Evolutionary conservation across 2,329 filamentous ascomycete species (phyloP), one percentile per base, ranked within the genome.

Genomic region (Escovopsis weberi): DNA sequence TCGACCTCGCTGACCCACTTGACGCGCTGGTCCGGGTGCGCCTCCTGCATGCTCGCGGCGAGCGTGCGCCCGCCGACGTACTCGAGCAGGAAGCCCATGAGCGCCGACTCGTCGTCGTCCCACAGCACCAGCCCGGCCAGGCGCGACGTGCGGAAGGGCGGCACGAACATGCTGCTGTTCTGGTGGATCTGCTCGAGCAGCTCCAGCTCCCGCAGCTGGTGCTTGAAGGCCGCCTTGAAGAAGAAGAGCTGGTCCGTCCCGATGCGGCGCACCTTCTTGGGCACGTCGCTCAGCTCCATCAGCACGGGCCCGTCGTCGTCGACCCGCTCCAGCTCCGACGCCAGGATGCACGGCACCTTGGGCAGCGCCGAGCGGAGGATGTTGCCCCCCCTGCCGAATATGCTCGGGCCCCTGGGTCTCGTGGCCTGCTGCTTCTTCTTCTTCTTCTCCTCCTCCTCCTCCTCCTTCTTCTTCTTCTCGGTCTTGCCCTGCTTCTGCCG

Each of bases 121-220:
- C 46, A 51, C 6, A 48, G 33, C 12, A 48, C 47, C 3, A 51
- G 43, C 2, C 46, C 49, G 34, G 42, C 39, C 30, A 50, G 42
- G 26, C 40, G 45, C 2, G 48, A 50, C 10, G 45, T 50, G 35
- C 37, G 54, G 53, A 28, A 61, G 45, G 46, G 54, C 49, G 41
- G 50, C 50, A 9, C 35, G 23, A 46, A 46, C 2, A 41, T 43
- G 12, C 26, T 35, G 18, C 43, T 40, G 4, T 6, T 4, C 7
- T 23, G 28, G 30, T 41, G 32, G 23, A 50, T 46, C 36, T 39
- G 23, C 6, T 34, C 33, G 8, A 50, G 39, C 2, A 46, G 12
- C 10, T 46, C 35, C 9, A 49, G 26, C 37, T 49, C 45, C 40
- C 45, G 33, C 15, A 43, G 30, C 33, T 43, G 41, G 10, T 40